Evolutionary conservation across 257 asterid species (phyloP), one percentile per base, ranked within the genome.

Genomic region (Rubia yunnanensis): DNA sequence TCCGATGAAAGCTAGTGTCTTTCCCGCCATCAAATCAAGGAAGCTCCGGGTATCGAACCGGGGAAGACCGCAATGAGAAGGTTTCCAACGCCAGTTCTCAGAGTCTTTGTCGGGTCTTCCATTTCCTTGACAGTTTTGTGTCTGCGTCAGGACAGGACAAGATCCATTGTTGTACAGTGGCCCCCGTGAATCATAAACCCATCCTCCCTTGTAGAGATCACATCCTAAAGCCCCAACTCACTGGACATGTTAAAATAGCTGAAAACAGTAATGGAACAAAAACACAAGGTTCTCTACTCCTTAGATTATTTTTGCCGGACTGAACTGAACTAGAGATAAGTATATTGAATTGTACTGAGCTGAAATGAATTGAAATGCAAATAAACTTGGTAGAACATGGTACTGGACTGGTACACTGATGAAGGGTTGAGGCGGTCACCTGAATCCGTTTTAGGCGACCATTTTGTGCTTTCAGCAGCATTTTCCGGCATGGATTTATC

Each of bases 51-150:
- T 76, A 50, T 88, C 90, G 75, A 90, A 82, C 70, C 95, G 84
- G 30, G 95, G 97, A 64, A 94, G 77, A 57, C 81, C 91, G 73
- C 99, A 94, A 52, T 82, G 80, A 65, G 73, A 66, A 48, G 99
- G 99, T 81, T 86, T 83, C 99, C 99, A 94, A 63, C 91, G 79
- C 96, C 95, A 94, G 56, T 88, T 83, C 79, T 94, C 97, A 46
- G 88, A 94, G 65, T 83, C 97, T 68, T 77, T 85, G 74, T 94
- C 99, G 14, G 97, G 95, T 73, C 99, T 86, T 63, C 99, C 99
- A 71, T 94, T 94, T 69, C 96, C 97, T 71, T 81, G 97, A 74
- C 99, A 94, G 77, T 94, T 94, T 73, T 92, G 97, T 87, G 81
- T 84, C 84, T 86, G 97, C 38, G 91, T 78, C 71, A 89, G 73